These are phyloP conservation scores for Leishmania aethiopica DNA, from an alignment of 208 protist genomes.

Conservation along the genomic window DNA sequence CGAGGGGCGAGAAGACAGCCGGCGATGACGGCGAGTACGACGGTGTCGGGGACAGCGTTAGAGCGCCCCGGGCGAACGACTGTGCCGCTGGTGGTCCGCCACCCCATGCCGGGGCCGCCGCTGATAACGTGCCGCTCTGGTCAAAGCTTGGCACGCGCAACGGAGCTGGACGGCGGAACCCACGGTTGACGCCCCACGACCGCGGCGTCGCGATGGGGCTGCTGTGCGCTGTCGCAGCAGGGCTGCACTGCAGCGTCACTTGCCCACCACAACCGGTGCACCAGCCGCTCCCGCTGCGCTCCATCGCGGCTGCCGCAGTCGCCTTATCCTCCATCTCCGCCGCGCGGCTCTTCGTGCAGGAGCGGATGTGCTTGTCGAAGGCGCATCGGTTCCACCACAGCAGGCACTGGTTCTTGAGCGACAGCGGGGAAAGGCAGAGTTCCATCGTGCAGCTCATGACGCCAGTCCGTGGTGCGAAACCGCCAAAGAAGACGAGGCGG, in stretches of 20 bases:
- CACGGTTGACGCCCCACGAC: slow-evolving; percentile 5
- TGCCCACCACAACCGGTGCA: slow-evolving; percentile 15
- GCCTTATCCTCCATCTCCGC: slow-evolving; percentile 17
- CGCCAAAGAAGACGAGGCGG: slow-evolving; percentile 55
- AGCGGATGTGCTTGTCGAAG: slow-evolving; percentile 34
- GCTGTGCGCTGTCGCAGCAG: slow-evolving; percentile 11
- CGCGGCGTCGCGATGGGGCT: slow-evolving; percentile 24
- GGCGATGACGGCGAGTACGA: slow-evolving; percentile 30
- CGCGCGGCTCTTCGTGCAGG: slow-evolving; percentile 14
- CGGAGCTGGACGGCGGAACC: slow-evolving; percentile 11
- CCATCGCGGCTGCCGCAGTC: slow-evolving; percentile 9
- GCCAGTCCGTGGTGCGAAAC: slow-evolving; percentile 22
- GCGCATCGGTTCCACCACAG: slow-evolving; percentile 32
- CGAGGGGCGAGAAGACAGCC: slow-evolving; percentile 18
- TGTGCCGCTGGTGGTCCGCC: background rate
- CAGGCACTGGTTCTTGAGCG: slow-evolving; percentile 28
- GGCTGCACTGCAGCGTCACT: slow-evolving; percentile 21
- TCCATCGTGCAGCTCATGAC: slow-evolving; percentile 40
- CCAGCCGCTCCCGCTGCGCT: slow-evolving; percentile 2
- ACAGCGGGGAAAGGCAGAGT: slow-evolving; percentile 34
- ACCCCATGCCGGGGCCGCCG: background rate
- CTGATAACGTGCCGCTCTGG: background rate
- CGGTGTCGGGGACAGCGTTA: slow-evolving; percentile 9
- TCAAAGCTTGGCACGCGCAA: slow-evolving; percentile 12
- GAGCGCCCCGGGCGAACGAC: background rate